Evolutionary conservation across 2,329 filamentous ascomycete genomes (phyloP).

Genomic region (Akanthomyces lecanii): DNA sequence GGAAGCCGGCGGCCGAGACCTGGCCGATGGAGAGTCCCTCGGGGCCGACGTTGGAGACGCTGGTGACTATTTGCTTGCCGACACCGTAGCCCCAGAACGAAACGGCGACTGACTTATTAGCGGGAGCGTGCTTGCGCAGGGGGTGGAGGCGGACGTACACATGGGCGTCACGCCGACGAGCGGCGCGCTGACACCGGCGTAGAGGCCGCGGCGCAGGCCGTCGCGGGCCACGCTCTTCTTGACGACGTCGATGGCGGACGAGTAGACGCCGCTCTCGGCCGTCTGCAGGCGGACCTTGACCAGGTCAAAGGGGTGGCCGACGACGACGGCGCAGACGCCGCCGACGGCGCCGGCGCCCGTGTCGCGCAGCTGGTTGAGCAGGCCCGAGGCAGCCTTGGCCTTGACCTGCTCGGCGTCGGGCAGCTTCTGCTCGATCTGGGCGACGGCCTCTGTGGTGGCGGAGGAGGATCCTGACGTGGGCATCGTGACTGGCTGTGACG

Average conservation of each 20-base stretch:
- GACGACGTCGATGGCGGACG: slow-evolving; percentile 85
- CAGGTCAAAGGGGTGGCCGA: slow-evolving; percentile 94
- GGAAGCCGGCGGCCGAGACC: slow-evolving; percentile 89
- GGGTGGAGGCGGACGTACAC: slow-evolving; percentile 62
- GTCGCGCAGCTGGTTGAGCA: slow-evolving; percentile 63
- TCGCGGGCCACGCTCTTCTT: slow-evolving; percentile 82
- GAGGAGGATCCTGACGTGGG: slow-evolving; percentile 19
- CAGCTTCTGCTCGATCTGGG: slow-evolving; percentile 40
- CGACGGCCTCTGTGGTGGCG: slow-evolving; percentile 30
- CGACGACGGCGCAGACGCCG: slow-evolving; percentile 87
- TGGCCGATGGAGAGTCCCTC: slow-evolving; percentile 79
- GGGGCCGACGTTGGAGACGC: slow-evolving; percentile 59
- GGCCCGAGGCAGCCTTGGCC: slow-evolving; percentile 31
- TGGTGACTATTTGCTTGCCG: slow-evolving; percentile 81
- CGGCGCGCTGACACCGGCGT: slow-evolving; percentile 94
- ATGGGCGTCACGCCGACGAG: slow-evolving; percentile 95
- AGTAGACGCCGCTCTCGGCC: slow-evolving; percentile 89
- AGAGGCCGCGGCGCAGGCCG: slow-evolving; percentile 74
- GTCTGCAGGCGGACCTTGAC: slow-evolving; percentile 98
- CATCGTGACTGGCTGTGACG: slow-evolving; percentile 18
- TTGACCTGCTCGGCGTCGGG: slow-evolving; percentile 39
- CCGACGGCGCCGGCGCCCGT: slow-evolving; percentile 88
- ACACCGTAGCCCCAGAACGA: slow-evolving; percentile 88
- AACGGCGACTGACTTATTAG: slow-evolving; percentile 50
- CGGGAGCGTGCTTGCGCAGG: too few relatives aligned